Evolutionary conservation across 805 yeast genomes (phyloP).

Genomic region (Cyberlindnera nakhonratchasimensis): DNA sequence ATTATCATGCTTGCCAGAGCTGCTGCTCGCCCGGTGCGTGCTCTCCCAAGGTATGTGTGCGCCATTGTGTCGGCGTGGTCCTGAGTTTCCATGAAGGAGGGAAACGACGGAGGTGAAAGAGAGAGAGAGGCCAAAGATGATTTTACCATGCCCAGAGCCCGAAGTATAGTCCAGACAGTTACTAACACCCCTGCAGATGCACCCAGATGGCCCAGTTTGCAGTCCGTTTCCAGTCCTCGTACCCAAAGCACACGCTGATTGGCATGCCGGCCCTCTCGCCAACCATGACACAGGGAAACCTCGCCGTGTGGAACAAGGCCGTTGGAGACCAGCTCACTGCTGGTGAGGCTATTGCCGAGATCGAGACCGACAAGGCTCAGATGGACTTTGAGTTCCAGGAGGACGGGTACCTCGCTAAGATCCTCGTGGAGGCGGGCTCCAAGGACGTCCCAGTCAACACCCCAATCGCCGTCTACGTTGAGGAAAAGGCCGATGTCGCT

Average conservation of each 20-base stretch:
- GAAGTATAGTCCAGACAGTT: background rate
- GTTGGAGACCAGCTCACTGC: conserved; percentile 86
- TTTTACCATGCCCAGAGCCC: no score
- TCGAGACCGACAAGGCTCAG: conserved; percentile 96
- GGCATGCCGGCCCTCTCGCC: conserved; percentile 99
- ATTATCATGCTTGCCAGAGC: conserved; percentile 14
- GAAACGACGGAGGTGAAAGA: no score
- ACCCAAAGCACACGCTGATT: conserved; percentile 83
- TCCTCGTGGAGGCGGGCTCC: conserved; percentile 76
- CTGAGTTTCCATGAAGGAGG: no score
- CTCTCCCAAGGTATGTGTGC: conserved; percentile 14
- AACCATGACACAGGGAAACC: conserved; percentile 95
- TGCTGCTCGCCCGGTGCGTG: conserved; percentile 18
- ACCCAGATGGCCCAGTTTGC: conserved; percentile 16
- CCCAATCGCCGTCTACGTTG: conserved; percentile 96
- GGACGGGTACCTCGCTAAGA: conserved; percentile 89
- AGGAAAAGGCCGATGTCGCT: conserved; percentile 74
- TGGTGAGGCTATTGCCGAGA: conserved; percentile 94
- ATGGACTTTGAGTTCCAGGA: conserved; percentile 99
- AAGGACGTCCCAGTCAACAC: conserved; percentile 90
- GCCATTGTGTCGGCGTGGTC: no score
- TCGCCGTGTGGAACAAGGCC: conserved; percentile 85
- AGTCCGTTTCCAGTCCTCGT: conserved; percentile 33
- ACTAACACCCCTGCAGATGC: conserved; percentile 16
- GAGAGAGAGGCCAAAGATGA: no score